Conservation (phyloP, 352 stramenopile genomes). For the Phytophthora fragariaefolia region DNA sequence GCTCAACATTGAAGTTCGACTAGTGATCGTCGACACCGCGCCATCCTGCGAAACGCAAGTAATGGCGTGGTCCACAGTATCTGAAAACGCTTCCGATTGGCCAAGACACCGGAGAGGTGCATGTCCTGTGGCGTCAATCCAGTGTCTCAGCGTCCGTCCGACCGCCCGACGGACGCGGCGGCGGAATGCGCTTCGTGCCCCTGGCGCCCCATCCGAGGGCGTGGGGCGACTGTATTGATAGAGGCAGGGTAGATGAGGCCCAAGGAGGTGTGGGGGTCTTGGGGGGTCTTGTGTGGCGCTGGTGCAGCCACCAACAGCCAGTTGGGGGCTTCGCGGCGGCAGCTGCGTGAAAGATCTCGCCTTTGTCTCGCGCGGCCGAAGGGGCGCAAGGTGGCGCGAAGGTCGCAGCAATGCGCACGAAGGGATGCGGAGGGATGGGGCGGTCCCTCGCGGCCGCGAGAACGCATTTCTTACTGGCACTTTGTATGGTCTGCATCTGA, state of each 20-base stretch:
- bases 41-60: background rate
- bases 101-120: background rate
- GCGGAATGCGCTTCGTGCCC: background rate
- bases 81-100: no score
- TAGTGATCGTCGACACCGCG: constrained; percentile 1
- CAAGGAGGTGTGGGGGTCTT: no score
- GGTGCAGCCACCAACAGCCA: background rate
- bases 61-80: background rate
- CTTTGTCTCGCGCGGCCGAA: constrained; percentile 21
- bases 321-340: background rate
- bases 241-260: background rate
- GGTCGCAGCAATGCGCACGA: constrained; percentile 36
- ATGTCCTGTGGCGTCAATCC: constrained; percentile 5
- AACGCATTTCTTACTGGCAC: background rate
- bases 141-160: constrained; percentile 1
- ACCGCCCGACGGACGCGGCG: background rate
- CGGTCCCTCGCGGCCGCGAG: constrained; percentile 18
- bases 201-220: background rate
- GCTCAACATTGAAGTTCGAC: constrained; percentile 1
- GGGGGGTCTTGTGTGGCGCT: background rate
- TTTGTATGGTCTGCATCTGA: constrained; percentile 18
- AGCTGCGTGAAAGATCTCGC: constrained; percentile 42
- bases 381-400: constrained; percentile 33
- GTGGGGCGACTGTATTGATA: background rate
- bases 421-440: constrained; percentile 40